Percentiles rank a stretch among this genome's conserved stretches.
Conservation (phyloP, 2,329 filamentous ascomycete species). For the Ascochyta pisi region DNA sequence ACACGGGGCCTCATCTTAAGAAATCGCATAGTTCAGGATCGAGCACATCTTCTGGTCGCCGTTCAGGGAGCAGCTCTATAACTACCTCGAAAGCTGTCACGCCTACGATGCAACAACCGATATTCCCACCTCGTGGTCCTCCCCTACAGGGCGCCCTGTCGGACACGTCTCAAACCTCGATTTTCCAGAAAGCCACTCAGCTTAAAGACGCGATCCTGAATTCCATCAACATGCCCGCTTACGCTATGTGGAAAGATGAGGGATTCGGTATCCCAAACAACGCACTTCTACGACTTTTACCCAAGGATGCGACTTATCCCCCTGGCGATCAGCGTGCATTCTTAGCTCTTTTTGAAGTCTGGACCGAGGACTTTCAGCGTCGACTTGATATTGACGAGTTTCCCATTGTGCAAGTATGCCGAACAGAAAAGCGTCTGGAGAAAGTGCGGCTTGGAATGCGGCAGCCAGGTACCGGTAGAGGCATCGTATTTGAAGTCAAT, state of each 20-base stretch:
- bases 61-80: constrained; percentile 41
- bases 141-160: constrained; percentile 59
- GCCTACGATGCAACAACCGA: constrained; percentile 64
- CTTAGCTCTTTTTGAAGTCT: constrained; percentile 66
- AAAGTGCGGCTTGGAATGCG: constrained; percentile 67
- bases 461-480: constrained; percentile 60
- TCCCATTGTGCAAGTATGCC: constrained; percentile 70
- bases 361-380: constrained; percentile 70
- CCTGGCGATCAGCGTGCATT: constrained; percentile 58
- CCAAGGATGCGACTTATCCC: constrained; percentile 47
- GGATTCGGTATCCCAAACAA: constrained; percentile 76
- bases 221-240: constrained; percentile 74
- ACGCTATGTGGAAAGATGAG: constrained; percentile 81
- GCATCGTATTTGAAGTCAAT: constrained; percentile 67
- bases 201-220: constrained; percentile 81
- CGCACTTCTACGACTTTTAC: constrained; percentile 58
- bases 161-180: constrained; percentile 65
- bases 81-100: constrained; percentile 53
- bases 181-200: constrained; percentile 74
- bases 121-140: constrained; percentile 72
- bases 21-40: constrained; percentile 47
- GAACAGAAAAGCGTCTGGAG: constrained; percentile 66
- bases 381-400: constrained; percentile 66
- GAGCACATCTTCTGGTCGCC: constrained; percentile 49
- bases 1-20: constrained; percentile 40